Evolutionary conservation across 2,329 filamentous ascomycete genomes (phyloP).

Genomic region (Atkinsonella texensis): DNA sequence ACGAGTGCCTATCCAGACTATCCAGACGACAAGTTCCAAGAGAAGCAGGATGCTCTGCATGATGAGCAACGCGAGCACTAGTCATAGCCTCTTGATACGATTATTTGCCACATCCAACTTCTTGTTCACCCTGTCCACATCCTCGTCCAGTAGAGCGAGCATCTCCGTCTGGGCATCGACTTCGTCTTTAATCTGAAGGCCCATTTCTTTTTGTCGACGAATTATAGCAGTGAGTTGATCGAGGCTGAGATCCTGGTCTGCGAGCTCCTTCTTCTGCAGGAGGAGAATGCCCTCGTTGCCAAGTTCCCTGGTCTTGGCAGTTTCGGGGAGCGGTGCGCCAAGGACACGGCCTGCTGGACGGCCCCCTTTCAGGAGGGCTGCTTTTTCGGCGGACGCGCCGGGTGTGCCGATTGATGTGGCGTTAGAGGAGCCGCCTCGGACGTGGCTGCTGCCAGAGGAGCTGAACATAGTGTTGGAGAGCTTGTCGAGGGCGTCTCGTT

Average conservation of each 20-base stretch:
- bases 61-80: slow-evolving; percentile 13
- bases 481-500: slow-evolving; percentile 64
- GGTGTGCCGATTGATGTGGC: neutral
- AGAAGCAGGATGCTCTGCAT: slow-evolving; percentile 17
- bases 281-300: slow-evolving; percentile 65
- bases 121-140: slow-evolving; percentile 50
- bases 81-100: slow-evolving; percentile 53
- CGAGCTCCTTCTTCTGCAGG: slow-evolving; percentile 62
- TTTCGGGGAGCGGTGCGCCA: slow-evolving; percentile 62
- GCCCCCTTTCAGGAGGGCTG: slow-evolving; percentile 30
- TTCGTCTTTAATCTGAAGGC: slow-evolving; percentile 63
- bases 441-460: slow-evolving; percentile 10
- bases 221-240: slow-evolving; percentile 57
- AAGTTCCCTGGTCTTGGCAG: slow-evolving; percentile 61
- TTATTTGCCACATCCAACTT: slow-evolving; percentile 68
- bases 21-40: slow-evolving; percentile 20
- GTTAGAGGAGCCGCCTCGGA: slow-evolving; percentile 35
- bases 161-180: slow-evolving; percentile 59
- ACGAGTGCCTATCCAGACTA: slow-evolving; percentile 16
- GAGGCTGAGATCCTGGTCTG: slow-evolving; percentile 63
- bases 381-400: slow-evolving; percentile 33
- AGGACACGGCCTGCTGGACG: slow-evolving; percentile 49
- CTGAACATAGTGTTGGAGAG: slow-evolving; percentile 46
- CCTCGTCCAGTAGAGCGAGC: slow-evolving; percentile 53
- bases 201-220: slow-evolving; percentile 64